These are phyloP conservation scores for Curvularia sp. DNA, from an alignment of 2,329 filamentous ascomycete genomes.

Conservation along the genomic window DNA sequence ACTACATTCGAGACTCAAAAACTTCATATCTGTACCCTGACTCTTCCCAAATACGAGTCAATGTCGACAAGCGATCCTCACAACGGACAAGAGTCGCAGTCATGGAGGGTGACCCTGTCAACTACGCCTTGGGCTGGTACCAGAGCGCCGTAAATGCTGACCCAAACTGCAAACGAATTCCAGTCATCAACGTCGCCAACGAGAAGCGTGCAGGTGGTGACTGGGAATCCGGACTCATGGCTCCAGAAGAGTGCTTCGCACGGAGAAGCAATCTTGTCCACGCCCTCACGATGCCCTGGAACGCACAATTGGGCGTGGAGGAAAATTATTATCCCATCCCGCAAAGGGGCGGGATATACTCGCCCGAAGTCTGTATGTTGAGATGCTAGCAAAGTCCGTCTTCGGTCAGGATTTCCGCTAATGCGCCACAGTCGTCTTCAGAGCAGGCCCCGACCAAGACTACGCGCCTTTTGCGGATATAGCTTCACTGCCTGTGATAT, in stretches of 20 bases:
- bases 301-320: constrained; percentile 41
- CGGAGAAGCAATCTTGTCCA: constrained; percentile 76
- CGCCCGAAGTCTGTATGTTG: constrained; percentile 67
- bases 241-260: constrained; percentile 75
- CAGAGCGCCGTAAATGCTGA: constrained; percentile 43
- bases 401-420: constrained; percentile 1
- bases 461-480: constrained; percentile 54
- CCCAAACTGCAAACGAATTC: constrained; percentile 55
- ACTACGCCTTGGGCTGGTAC: constrained; percentile 67
- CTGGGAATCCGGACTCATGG: constrained; percentile 72
- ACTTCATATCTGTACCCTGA: constrained; percentile 65
- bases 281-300: constrained; percentile 68
- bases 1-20: constrained; percentile 62
- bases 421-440: constrained; percentile 66
- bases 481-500: constrained; percentile 71
- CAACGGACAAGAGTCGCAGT: constrained; percentile 54
- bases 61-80: constrained; percentile 55
- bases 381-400: constrained; percentile 6
- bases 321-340: constrained; percentile 73
- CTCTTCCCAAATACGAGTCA: constrained; percentile 50
- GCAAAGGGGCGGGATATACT: constrained; percentile 72
- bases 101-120: constrained; percentile 55
- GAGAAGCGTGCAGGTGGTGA: constrained; percentile 80
- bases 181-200: constrained; percentile 76
- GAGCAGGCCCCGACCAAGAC: constrained; percentile 65